Conservation (phyloP, 2,329 filamentous ascomycete genomes). For the Cytospora schulzeri region DNA sequence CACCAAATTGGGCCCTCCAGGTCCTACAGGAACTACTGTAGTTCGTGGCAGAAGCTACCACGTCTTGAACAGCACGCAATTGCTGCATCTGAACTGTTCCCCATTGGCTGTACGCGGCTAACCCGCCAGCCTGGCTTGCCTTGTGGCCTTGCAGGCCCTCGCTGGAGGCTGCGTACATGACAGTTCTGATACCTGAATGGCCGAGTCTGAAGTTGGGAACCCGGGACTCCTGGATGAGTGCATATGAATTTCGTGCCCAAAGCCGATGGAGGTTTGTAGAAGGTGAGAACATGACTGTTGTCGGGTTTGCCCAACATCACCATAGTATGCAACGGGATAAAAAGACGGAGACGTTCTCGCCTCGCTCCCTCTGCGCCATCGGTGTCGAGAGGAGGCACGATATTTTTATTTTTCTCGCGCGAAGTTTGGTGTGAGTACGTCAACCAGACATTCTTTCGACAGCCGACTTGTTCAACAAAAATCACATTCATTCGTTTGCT, state of each 20-base stretch:
- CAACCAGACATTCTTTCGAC: not conserved
- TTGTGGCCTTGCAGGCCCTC: not conserved
- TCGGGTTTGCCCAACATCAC: not conserved
- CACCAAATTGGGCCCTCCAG: not conserved
- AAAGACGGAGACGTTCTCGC: not conserved
- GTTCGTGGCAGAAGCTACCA: slow-evolving; percentile 12
- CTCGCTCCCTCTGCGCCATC: not conserved
- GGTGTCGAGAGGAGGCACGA: not conserved
- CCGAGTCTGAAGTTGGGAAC: not conserved
- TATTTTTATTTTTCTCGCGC: not conserved
- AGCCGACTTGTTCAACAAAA: not conserved
- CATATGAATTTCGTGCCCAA: slow-evolving; percentile 3
- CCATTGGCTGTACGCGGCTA: slow-evolving; percentile 10
- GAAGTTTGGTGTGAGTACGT: not conserved
- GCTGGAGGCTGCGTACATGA: not conserved
- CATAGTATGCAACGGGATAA: not conserved
- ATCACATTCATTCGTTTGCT: not conserved
- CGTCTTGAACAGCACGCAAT: not conserved
- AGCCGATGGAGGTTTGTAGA: not conserved
- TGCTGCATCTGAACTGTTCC: not conserved
- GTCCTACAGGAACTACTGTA: not conserved
- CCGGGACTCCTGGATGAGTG: not conserved
- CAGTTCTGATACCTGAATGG: not conserved
- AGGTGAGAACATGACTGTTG: not conserved
- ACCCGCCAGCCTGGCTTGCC: slow-evolving; percentile 6